phyloP scores from a whole-genome alignment of 2,329 filamentous ascomycete genomes.

The Colletotrichum lindemuthianum region DNA sequence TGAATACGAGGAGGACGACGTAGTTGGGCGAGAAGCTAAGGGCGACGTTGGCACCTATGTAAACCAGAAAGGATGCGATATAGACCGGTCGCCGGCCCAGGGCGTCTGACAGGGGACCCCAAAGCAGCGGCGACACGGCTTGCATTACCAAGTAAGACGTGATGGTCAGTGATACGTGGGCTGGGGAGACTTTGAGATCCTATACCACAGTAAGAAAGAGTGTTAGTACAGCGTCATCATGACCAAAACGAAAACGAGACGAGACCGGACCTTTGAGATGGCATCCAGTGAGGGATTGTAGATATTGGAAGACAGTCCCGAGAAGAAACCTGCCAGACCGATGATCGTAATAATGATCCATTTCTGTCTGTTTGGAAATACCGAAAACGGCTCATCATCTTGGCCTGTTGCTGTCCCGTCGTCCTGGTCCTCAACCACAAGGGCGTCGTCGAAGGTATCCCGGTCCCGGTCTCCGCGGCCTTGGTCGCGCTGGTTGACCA shows the following conservation, averaged over 20 bases:
- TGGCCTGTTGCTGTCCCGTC: background rate
- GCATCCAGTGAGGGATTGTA: conserved; percentile 57
- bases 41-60: conserved; percentile 56
- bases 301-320: conserved; percentile 61
- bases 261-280: conserved; percentile 45
- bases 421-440: background rate
- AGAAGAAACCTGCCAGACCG: conserved; percentile 61
- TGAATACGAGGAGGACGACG: conserved; percentile 53
- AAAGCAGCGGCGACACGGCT: conserved; percentile 59
- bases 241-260: too few species aligned
- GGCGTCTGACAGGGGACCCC: conserved; percentile 59
- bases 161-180: conserved; percentile 51
- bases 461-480: conserved; percentile 5
- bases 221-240: too few species aligned
- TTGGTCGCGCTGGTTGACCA: conserved; percentile 9
- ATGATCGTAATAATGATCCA: conserved; percentile 59
- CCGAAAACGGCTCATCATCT: conserved; percentile 41
- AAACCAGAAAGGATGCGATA: conserved; percentile 57
- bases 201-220: background rate
- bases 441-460: conserved; percentile 25
- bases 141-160: conserved; percentile 62
- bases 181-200: conserved; percentile 44
- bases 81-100: conserved; percentile 57
- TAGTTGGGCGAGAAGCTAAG: conserved; percentile 56
- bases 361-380: conserved; percentile 53